Evolutionary conservation across 139 green algal genomes (phyloP), one percentile per base, ranked within the genome.

Genomic region (Mychonastes homosphaera): DNA sequence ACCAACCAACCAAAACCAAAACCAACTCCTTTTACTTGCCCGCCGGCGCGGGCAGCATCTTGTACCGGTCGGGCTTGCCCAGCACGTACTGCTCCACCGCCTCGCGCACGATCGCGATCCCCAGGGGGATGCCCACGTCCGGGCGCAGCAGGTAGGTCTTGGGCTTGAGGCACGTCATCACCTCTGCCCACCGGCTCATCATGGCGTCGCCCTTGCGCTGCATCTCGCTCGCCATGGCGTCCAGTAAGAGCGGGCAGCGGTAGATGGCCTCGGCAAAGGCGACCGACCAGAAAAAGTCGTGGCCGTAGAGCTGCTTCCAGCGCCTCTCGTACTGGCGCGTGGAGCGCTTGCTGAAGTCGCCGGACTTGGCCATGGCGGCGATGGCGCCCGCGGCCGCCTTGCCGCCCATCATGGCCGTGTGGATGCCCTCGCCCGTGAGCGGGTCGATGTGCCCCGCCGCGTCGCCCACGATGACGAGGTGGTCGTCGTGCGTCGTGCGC

Each of bases 381-480:
- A 94, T 58, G n/a, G 80, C 78, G 65, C 87, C 68, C 10, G 84
- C 86, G 7, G 83, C 84, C 19, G 79, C 82, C 72, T 92, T 90
- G 68, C 86, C 87, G 16, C 80, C 86, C 84, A 95, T 92, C 75
- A 95, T 94, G 64, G 86, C 87, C 6, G 86, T 95, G 80, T 95
- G 87, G 69, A 95, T 95, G 76, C 86, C 86, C 76, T 89, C 82
- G 19, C 77, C 82, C 12, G 87, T 95, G 36, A 94, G 64, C 4
- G 87, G 86, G 73, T 95, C 86, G 61, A 94, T 93, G 71, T 93
- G 85, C 4, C 87, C 87, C 7, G 87, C 87, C 9, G 87, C 87
- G 47, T 95, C 87, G 28, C 87, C 87, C 6, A 94, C 66, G 52
- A 95, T 93, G 35, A 95, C 32, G 41, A 95, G 63, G 71, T 94